phyloP scores from a whole-genome alignment of 2,329 filamentous ascomycete species.

The Paecilomyces niveus region DNA sequence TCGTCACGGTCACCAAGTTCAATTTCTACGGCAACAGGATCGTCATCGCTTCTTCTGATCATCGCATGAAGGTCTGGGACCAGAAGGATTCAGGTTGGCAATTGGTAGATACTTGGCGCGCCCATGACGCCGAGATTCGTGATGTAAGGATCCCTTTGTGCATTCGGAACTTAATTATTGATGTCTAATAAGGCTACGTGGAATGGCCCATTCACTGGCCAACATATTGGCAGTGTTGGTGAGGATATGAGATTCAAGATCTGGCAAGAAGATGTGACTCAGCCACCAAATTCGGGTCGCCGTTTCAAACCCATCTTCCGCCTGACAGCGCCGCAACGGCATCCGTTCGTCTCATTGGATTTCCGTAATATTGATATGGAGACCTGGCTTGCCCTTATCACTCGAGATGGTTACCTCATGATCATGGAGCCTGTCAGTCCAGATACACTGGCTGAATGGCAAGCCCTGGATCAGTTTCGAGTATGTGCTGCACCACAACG shows the following conservation, averaged over 20 bases:
- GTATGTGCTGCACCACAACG: constrained; percentile 64
- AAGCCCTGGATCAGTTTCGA: constrained; percentile 66
- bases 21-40: constrained; percentile 89
- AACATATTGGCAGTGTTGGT: constrained; percentile 79
- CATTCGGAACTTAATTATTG: constrained; percentile 12
- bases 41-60: constrained; percentile 85
- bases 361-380: constrained; percentile 78
- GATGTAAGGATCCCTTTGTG: constrained; percentile 53
- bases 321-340: constrained; percentile 59
- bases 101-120: constrained; percentile 79
- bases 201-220: constrained; percentile 84
- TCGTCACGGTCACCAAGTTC: constrained; percentile 79
- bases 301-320: constrained; percentile 68
- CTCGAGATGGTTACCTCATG: constrained; percentile 70
- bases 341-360: constrained; percentile 68
- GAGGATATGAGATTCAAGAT: constrained; percentile 86
- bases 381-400: constrained; percentile 78
- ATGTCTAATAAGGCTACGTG: constrained; percentile 64
- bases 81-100: constrained; percentile 68
- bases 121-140: constrained; percentile 82
- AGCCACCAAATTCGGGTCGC: constrained; percentile 64
- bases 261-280: constrained; percentile 84
- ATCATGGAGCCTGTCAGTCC: constrained; percentile 81
- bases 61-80: constrained; percentile 87
- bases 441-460: constrained; percentile 72